Evolutionary conservation across 2,329 filamentous ascomycete species (phyloP), one percentile per base, ranked within the genome.

Genomic region (Penicillium sp.): DNA sequence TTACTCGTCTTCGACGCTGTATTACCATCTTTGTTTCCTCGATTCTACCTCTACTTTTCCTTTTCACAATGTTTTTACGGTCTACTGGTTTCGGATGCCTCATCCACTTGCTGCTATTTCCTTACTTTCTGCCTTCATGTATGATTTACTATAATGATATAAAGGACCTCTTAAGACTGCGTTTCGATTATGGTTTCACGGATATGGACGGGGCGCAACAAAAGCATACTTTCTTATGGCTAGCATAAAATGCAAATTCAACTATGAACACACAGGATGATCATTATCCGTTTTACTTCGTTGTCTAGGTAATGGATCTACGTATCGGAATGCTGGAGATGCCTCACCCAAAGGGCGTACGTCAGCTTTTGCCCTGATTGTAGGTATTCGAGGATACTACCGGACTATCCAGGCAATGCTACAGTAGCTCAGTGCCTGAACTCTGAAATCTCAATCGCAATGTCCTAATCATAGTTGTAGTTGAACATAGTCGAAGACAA

Each of bases 91-190:
- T 31, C 29, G 22, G 22, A 39, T 50, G 21, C 31, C 37, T 16
- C 33, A 27, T 43, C 21, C 14, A 33, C 39, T 29, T 24, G 46
- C 4, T 16, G 10, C 8, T 45, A 27, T 52, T 19, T 26, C 14
- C 16, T 46, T 39, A 21, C 16, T 35, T 24, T 53, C 43, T 29
- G n/a, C 24, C 21, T 26, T 53, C 41, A 24, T 53, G 43, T 45
- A 37, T 45, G 33, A 48, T 35, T 44, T 48, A 52, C 35, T 19
- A 53, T 57, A 57, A 57, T 55, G 51, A 46, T 33, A 46, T 41
- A 48, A 55, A 52, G 22, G 29, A 22, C 48, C 29, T 19, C 44
- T 50, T 27, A 50, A 39, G 33, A 50, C 14, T 39, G 33, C 24
- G 19, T 24, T 39, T 41, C 5, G 7, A 39, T 39, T 22, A 41